phyloP scores from a whole-genome alignment of 805 yeast genomes.

The Citeromyces matritensis region DNA sequence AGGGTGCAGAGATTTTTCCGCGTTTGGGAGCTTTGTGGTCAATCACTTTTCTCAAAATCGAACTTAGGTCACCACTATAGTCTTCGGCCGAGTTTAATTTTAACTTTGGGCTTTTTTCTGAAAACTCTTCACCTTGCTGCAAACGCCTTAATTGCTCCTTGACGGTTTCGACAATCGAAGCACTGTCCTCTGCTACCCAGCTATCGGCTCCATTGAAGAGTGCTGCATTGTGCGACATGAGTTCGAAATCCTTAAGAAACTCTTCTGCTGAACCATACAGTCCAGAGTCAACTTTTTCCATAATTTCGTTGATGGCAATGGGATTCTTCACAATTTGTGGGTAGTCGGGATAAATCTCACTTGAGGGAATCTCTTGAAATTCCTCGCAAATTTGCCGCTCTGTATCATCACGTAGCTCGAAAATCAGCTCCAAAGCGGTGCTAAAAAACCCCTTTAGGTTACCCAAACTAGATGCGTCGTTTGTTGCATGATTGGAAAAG shows the following conservation, averaged over 20 bases:
- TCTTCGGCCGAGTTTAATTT: not conserved
- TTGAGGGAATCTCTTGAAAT: constrained; percentile 39
- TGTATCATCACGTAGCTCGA: too few relatives aligned
- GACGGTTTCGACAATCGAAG: constrained; percentile 38
- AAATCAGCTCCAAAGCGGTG: too few relatives aligned
- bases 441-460: too few relatives aligned
- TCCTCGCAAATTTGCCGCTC: too few relatives aligned
- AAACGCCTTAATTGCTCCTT: constrained; percentile 27
- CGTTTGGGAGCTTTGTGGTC: constrained; percentile 29
- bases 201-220: constrained; percentile 55
- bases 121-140: constrained; percentile 8
- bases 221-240: constrained; percentile 58
- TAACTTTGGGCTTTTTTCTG: not conserved
- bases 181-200: constrained; percentile 54
- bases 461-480: too few relatives aligned
- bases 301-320: constrained; percentile 55
- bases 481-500: too few relatives aligned
- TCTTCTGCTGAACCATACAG: constrained; percentile 21
- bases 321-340: constrained; percentile 51
- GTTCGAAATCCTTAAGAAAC: constrained; percentile 44
- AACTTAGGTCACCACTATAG: constrained; percentile 6
- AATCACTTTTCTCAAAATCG: constrained; percentile 22
- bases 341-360: constrained; percentile 68
- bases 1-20: constrained; percentile 50
- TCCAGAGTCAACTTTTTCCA: constrained; percentile 22